Evolutionary conservation across 306 rosid genomes (phyloP), one percentile per base, ranked within the genome.

Genomic region (Medicago lupulina): DNA sequence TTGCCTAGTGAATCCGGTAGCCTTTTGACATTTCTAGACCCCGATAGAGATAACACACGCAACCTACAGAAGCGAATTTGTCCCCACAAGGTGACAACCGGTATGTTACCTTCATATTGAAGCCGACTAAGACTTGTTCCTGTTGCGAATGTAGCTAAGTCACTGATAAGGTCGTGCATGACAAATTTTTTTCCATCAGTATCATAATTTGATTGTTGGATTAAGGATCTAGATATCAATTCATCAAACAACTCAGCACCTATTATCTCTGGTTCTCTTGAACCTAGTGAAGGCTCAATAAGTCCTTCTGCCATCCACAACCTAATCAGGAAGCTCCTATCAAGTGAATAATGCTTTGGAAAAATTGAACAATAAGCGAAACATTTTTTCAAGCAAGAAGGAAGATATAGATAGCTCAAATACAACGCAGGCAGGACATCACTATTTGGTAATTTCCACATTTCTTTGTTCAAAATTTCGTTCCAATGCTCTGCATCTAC

Each of bases 261-360:
- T 50, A 50, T n/a, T 50, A n/a, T 10, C 9, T 50, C 55, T 0
- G 55, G 9, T 5, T 50, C 55, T 6, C n/a, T 50, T 0, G 9
- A 0, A 50, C 9, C 19, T 50, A 50, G 19, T n/a, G 9, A 50
- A 15, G n/a, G 2, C 55, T 50, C 55, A 50, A 5, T 3, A 0
- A 50, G n/a, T 50, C 55, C 55, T 50, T 50, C 55, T n/a, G 55
- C 55, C 19, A 50, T 50, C 55, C 55, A 50, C 55, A 50, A 15
- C 55, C n/a, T n/a, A 6, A 50, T 9, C 19, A 50, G 3, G n/a
- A n/a, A 19, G 19, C n/a, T 50, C 19, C 55, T 15, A n/a, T 50
- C 55, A 50, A 50, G 19, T 6, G 1, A 19, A 50, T n/a, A 50
- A 50, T 50, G 1, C 18, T 5, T 0, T n/a, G 55, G 55, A n/a